Evolutionary conservation across 257 asterid genomes (phyloP).

Genomic region (Verbascum thapsus): DNA sequence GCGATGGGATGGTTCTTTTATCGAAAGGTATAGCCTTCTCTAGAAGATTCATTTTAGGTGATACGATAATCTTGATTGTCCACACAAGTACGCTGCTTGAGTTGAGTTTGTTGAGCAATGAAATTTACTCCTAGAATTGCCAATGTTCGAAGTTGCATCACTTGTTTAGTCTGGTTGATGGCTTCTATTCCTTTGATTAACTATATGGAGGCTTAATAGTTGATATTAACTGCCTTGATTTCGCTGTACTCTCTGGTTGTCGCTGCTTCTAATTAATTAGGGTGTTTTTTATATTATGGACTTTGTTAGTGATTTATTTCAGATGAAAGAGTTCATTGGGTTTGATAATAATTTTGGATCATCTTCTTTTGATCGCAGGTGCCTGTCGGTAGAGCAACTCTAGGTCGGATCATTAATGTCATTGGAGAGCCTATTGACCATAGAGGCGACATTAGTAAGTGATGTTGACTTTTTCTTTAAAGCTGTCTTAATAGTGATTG

Average conservation of each 20-base stretch:
- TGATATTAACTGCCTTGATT: background rate
- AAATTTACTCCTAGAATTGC: background rate
- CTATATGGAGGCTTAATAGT: background rate
- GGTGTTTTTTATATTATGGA: background rate
- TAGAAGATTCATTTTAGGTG: background rate
- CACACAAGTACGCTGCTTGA: background rate
- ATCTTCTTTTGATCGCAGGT: slow-evolving; percentile 48
- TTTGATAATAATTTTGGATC: background rate
- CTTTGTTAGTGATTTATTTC: background rate
- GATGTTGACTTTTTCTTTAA: background rate
- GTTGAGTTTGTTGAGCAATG: background rate
- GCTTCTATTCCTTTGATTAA: background rate
- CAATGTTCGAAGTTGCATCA: background rate
- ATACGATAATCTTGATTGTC: background rate
- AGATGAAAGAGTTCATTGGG: background rate
- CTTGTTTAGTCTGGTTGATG: background rate
- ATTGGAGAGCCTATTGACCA: slow-evolving; percentile 95
- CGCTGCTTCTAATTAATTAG: background rate
- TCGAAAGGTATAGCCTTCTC: background rate
- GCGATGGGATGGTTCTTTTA: background rate
- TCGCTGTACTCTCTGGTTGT: background rate
- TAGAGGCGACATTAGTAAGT: slow-evolving; percentile 82
- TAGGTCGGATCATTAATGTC: slow-evolving; percentile 95
- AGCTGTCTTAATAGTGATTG: background rate
- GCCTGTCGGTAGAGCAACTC: slow-evolving; percentile 97